phyloP scores from a whole-genome alignment of 768 basidiomycete genomes.

The Tulasnella sp. region DNA sequence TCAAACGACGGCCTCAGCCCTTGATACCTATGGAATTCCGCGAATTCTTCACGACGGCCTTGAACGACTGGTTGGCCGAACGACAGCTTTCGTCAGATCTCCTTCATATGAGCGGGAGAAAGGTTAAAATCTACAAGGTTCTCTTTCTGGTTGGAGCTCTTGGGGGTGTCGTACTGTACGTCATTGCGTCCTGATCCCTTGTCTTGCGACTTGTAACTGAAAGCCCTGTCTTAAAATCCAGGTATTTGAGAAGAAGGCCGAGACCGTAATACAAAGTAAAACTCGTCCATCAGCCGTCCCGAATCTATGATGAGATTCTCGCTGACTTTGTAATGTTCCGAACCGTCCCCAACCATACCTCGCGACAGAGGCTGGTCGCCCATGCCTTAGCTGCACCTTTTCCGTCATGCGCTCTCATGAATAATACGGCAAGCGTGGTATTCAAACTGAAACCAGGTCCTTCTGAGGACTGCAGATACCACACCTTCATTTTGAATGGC shows the following conservation, averaged over 20 bases:
- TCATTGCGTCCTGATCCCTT: not conserved
- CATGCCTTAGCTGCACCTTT: no score
- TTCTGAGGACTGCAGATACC: no score
- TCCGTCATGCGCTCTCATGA: no score
- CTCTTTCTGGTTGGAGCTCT: constrained; percentile 15
- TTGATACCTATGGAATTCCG: not conserved
- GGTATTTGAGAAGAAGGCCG: not conserved
- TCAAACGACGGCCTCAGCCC: not conserved
- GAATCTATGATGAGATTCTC: constrained; percentile 16
- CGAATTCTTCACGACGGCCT: constrained; percentile 18
- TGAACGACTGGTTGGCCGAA: not conserved
- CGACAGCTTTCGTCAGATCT: not conserved
- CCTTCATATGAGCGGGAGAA: not conserved
- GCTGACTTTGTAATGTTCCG: no score
- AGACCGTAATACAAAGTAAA: not conserved
- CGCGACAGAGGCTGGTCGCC: no score
- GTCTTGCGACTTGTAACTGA: not conserved
- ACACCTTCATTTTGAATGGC: no score
- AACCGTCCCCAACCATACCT: no score
- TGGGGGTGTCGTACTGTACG: not conserved
- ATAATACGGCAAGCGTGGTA: no score
- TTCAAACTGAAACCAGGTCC: no score
- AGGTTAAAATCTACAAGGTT: not conserved
- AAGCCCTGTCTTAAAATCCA: not conserved
- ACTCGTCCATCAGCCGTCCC: not conserved